Base-by-base conservation (phyloP, 345 rosid species). In the Sonneratia caseolaris region DNA sequence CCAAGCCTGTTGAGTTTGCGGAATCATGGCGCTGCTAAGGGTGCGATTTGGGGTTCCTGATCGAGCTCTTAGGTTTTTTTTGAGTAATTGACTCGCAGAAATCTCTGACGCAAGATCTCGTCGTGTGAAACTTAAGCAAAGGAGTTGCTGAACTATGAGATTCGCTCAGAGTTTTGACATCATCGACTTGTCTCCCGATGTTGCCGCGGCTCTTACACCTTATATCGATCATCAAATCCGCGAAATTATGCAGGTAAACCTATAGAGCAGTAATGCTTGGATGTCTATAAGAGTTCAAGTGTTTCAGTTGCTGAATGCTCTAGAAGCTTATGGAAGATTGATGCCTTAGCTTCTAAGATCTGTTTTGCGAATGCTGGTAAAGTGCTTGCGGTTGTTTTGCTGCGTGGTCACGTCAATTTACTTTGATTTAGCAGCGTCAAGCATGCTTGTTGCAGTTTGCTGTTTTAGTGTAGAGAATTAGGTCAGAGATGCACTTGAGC, bases 171-270 rank as follows among this genome's bases (percentile, higher is more conserved):
- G 86, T 82, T 80, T 88, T 11, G 98, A 92, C 69, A 79, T 27
- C 32, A 27, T 0, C 32, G 32, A 27, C 32, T 27, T 27, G 32
- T 27, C 32, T 27, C 32, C 32, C 32, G 32, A 27, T 27, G 32
- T 27, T 27, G 32, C 32, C 32, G 78, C 45, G 9, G 82, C 87
- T 48, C 82, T 92, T 24, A 90, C 90, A 45, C 88, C 91, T 12
- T 96, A 92, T 81, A 94, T 27, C 88, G 94, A 92, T 76, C 87
- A 87, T 78, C 92, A 92, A n/a, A 78, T 92, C 56, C 88, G 83
- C 4, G 98, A 90, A 79, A 81, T 88, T 62, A 90, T 92, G 89
- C 98, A 92, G 93, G 97, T 88, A n/a, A 36, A 27, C 32, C 32
- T 27, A 27, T 27, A 27, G 32, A 27, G 32, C 32, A 27, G 32